Evolutionary conservation across 805 yeast genomes (phyloP).

Genomic region (Zygoascus bituminiphila): DNA sequence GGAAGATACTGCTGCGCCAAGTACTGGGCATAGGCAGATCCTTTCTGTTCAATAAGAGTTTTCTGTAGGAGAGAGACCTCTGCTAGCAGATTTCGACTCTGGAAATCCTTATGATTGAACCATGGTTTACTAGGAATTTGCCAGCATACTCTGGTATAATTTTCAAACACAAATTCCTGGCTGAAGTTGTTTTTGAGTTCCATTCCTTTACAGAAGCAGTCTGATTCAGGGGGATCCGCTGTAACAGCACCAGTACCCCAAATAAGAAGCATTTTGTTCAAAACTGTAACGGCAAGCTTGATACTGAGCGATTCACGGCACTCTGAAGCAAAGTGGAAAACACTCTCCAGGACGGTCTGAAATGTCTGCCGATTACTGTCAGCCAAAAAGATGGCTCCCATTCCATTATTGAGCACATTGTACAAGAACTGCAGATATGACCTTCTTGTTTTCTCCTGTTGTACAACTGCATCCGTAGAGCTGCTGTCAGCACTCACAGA

Average conservation of each 20-base stretch:
- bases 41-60: slow-evolving; percentile 45
- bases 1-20: slow-evolving; percentile 44
- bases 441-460: slow-evolving; percentile 56
- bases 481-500: slow-evolving; percentile 34
- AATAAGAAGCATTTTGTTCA: slow-evolving; percentile 50
- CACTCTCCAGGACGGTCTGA: slow-evolving; percentile 51
- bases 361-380: slow-evolving; percentile 54
- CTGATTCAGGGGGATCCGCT: slow-evolving; percentile 18
- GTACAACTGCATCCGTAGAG: slow-evolving; percentile 56
- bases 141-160: slow-evolving; percentile 58
- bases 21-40: slow-evolving; percentile 42
- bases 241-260: slow-evolving; percentile 64
- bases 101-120: slow-evolving; percentile 70
- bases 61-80: slow-evolving; percentile 68
- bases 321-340: slow-evolving; percentile 59
- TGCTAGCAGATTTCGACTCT: slow-evolving; percentile 59
- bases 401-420: slow-evolving; percentile 65
- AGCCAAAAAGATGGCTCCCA: slow-evolving; percentile 67
- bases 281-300: slow-evolving; percentile 60
- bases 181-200: slow-evolving; percentile 58
- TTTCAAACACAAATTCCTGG: slow-evolving; percentile 53
- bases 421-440: slow-evolving; percentile 63
- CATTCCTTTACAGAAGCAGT: slow-evolving; percentile 42
- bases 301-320: slow-evolving; percentile 55
- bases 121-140: slow-evolving; percentile 72